These are phyloP conservation scores for Saccharomycopsis malanga DNA, from an alignment of 805 yeast genomes.

Conservation along the genomic window DNA sequence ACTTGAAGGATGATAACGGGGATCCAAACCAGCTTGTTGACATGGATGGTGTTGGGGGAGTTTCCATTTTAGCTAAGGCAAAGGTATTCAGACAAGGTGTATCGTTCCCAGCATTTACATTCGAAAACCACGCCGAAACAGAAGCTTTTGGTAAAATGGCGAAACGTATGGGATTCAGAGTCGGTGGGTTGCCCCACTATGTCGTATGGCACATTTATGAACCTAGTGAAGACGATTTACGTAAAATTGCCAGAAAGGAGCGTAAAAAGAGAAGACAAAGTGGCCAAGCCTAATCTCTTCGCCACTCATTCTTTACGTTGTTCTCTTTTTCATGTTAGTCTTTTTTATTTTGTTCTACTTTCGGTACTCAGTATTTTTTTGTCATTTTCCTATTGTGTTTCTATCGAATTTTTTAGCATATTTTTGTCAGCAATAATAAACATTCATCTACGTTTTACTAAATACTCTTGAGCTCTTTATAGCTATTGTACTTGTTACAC, in stretches of 20 bases:
- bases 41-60: constrained; percentile 96
- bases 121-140: constrained; percentile 94
- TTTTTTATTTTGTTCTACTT: no score
- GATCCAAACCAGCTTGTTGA: constrained; percentile 91
- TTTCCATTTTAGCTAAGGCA: constrained; percentile 84
- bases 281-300: no score
- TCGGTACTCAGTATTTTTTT: neutral
- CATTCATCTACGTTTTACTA: no score
- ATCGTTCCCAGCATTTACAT: constrained; percentile 94
- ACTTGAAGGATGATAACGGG: constrained; percentile 89
- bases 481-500: no score
- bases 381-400: neutral
- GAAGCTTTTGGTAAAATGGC: constrained; percentile 93
- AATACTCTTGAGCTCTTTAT: no score
- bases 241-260: constrained; percentile 77
- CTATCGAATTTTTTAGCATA: no score
- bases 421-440: neutral
- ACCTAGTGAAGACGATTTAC: constrained; percentile 87
- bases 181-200: constrained; percentile 88
- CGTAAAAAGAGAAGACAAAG: constrained; percentile 55
- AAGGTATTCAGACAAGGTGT: constrained; percentile 80
- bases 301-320: no score
- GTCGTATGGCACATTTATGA: constrained; percentile 96
- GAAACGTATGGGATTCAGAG: constrained; percentile 78
- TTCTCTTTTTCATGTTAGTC: neutral